Evolutionary conservation across 2,329 filamentous ascomycete genomes (phyloP).

Genomic region (Sarocladium brachiariae): DNA sequence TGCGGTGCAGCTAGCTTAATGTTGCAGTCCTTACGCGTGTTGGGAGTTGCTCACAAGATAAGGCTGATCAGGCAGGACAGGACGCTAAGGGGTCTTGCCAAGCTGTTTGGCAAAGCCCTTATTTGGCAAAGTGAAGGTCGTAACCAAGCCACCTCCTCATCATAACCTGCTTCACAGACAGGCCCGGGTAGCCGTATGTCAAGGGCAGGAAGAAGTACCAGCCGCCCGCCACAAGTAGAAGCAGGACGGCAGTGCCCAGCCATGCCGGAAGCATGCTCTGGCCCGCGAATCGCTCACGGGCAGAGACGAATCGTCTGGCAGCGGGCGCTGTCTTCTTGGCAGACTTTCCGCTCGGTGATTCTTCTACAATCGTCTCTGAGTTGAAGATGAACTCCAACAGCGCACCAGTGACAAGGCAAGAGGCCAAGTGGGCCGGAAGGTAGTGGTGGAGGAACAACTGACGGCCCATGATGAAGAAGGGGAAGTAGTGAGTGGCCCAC

Average conservation of each 20-base stretch:
- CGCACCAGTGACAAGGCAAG: constrained; percentile 80
- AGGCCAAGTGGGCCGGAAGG: constrained; percentile 87
- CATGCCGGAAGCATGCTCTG: constrained; percentile 74
- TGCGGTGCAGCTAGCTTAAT: too few species aligned
- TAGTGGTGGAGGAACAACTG: constrained; percentile 98
- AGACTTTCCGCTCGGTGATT: constrained; percentile 35
- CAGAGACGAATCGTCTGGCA: constrained; percentile 60
- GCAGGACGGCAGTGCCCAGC: constrained; percentile 67
- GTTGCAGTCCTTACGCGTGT: too few species aligned
- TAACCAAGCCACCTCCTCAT: constrained; percentile 94
- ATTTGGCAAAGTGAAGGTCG: constrained; percentile 98
- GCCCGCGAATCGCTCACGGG: constrained; percentile 70
- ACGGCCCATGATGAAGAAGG: constrained; percentile 96
- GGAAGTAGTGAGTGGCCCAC: constrained; percentile 95
- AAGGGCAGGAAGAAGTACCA: constrained; percentile 94
- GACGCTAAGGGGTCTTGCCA: too few species aligned
- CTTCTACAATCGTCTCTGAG: constrained; percentile 64
- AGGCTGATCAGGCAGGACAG: too few species aligned
- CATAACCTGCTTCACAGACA: constrained; percentile 70
- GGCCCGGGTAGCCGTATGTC: constrained; percentile 89
- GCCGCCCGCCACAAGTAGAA: constrained; percentile 61
- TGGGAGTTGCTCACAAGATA: too few species aligned
- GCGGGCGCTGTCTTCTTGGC: constrained; percentile 38
- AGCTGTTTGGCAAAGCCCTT: constrained; percentile 27
- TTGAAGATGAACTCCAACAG: constrained; percentile 96